Conservation (phyloP, 2,329 filamentous ascomycete genomes). For the Neonectria hederae region DNA sequence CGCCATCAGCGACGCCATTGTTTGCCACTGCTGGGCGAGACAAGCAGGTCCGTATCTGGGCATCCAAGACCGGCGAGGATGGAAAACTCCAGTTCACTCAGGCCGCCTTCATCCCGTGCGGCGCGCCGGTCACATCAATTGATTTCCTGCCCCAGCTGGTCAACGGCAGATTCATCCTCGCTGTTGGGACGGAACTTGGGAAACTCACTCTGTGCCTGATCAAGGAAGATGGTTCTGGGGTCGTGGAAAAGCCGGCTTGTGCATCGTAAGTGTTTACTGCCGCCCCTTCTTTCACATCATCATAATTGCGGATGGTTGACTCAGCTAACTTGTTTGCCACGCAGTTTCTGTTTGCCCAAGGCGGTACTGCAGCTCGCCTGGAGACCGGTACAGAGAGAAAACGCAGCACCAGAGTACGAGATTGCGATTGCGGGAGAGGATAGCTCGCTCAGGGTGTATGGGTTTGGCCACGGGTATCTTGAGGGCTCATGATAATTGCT, state of each 20-base stretch:
- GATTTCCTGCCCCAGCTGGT: conserved; percentile 64
- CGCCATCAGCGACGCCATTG: conserved; percentile 61
- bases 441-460: conserved; percentile 67
- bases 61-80: conserved; percentile 45
- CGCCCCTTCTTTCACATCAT: not conserved
- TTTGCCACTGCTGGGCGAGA: conserved; percentile 94
- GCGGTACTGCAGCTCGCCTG: conserved; percentile 75
- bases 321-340: conserved; percentile 25
- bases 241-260: conserved; percentile 47
- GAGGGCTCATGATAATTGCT: conserved; percentile 30
- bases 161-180: conserved; percentile 54
- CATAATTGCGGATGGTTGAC: not conserved
- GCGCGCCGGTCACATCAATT: conserved; percentile 74
- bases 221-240: conserved; percentile 51
- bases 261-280: conserved; percentile 50
- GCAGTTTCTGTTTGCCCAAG: conserved; percentile 62
- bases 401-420: conserved; percentile 46
- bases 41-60: conserved; percentile 82
- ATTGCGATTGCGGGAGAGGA: conserved; percentile 69
- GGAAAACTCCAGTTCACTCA: conserved; percentile 58
- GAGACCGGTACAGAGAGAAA: conserved; percentile 60
- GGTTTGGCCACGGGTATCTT: conserved; percentile 47
- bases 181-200: conserved; percentile 67
- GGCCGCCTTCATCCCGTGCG: conserved; percentile 62
- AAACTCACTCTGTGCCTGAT: conserved; percentile 56